Base-by-base conservation (phyloP, 345 rosid genomes). In the Citrus sp. region DNA sequence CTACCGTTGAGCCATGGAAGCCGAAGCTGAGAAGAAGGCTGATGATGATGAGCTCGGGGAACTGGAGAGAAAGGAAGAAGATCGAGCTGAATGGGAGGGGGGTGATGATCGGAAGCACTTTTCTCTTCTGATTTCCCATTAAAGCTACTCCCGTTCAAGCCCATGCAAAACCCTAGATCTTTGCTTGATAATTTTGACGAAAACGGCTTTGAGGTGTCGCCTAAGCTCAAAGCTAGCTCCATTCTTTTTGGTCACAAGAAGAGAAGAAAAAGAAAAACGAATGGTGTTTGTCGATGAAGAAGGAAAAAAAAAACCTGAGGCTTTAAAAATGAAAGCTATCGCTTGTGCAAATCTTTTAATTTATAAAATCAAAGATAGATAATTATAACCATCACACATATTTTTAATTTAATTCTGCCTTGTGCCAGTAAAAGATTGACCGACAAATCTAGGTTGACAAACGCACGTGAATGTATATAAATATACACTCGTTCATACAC, bases 211-310 rank as follows among this genome's bases (percentile, higher is more conserved):
- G 93, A 88, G 61, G 90, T 46, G 71, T 91, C 95, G 3, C 99
- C 99, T 35, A 96, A 79, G 79, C 92, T 94, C 87, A 96, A 81
- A 69, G 95, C 98, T 9, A 96, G 87, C 85, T 96, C 97, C 99
- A 96, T 96, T 7, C 76, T 69, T 25, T 18, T 14, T 46, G 51
- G 51, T 28, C 25, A 3, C 2, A 25, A 4, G 51, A 46, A 6
- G 30, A 24, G 28, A 58, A 28, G 22, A 38, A 37, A 22, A 54
- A 67, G 59, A 64, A 32, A 32, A 30, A 5, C 5, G 49, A 56
- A 21, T 6, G 49, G 8, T 13, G 16, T 12, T 56, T 42, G 21
- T 68, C 13, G 80, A 49, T 32, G 65, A 67, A 24, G 79, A 55
- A 4, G 51, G 40, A 7, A 37, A 7, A 38, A 71, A 61, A 19